phyloP scores from a whole-genome alignment of 768 basidiomycete genomes.

The Termitomyces heimii region DNA sequence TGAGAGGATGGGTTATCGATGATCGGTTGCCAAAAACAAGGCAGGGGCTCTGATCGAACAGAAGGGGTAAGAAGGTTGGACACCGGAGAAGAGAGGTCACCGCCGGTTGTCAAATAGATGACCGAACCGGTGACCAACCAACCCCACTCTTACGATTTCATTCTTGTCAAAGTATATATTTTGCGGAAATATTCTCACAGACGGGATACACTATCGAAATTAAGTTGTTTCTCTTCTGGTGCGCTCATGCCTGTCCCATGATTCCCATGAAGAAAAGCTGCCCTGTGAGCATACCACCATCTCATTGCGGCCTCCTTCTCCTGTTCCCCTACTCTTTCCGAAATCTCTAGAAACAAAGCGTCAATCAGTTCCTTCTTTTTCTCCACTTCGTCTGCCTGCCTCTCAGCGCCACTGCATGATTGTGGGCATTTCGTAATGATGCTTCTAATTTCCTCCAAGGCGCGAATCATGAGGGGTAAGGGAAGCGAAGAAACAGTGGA shows the following conservation, averaged over 20 bases:
- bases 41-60: not conserved
- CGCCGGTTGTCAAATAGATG: slow-evolving; percentile 16
- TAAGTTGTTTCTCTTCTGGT: slow-evolving; percentile 3
- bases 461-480: slow-evolving; percentile 44
- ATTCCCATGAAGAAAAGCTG: slow-evolving; percentile 7
- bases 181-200: slow-evolving; percentile 3
- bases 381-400: slow-evolving; percentile 5
- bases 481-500: slow-evolving; percentile 63
- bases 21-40: slow-evolving; percentile 7
- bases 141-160: not conserved
- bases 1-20: slow-evolving; percentile 3
- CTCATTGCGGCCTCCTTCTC: slow-evolving; percentile 62
- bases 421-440: slow-evolving; percentile 23
- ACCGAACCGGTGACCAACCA: slow-evolving; percentile 19
- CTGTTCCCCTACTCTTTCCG: slow-evolving; percentile 57
- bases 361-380: slow-evolving; percentile 41
- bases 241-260: not conserved
- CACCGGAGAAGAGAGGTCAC: slow-evolving; percentile 9
- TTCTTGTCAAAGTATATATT: not conserved
- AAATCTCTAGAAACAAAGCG: slow-evolving; percentile 57
- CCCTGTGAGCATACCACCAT: slow-evolving; percentile 64
- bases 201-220: slow-evolving; percentile 5
- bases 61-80: slow-evolving; percentile 8
- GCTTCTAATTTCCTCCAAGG: slow-evolving; percentile 43
- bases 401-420: slow-evolving; percentile 15